phyloP scores from a whole-genome alignment of 768 basidiomycete species.

The Phylloporus sp. region DNA sequence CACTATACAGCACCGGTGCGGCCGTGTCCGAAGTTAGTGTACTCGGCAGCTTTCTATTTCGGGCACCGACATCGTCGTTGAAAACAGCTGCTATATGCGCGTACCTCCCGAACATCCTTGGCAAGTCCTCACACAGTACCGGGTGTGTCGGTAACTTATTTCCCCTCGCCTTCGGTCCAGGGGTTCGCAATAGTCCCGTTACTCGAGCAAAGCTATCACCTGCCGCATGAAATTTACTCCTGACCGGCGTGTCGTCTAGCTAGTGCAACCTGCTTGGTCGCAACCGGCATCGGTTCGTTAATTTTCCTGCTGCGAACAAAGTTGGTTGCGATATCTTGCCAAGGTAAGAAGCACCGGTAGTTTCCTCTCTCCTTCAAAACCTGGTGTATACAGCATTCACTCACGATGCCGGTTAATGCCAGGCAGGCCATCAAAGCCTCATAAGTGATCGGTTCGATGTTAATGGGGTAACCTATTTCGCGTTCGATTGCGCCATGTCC shows the following conservation, averaged over 20 bases:
- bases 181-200: neutral
- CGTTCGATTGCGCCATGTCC: conserved; percentile 28
- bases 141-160: neutral
- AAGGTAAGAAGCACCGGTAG: conserved; percentile 12
- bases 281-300: conserved; percentile 7
- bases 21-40: conserved; percentile 14
- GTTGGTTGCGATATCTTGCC: neutral
- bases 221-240: neutral
- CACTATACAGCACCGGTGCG: conserved; percentile 4
- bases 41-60: conserved; percentile 10
- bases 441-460: conserved; percentile 10
- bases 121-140: neutral
- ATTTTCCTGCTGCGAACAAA: neutral
- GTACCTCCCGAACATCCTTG: neutral
- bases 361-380: conserved; percentile 7
- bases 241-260: neutral
- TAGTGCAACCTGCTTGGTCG: neutral
- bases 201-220: no score
- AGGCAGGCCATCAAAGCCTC: neutral
- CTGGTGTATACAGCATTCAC: conserved; percentile 11
- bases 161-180: neutral
- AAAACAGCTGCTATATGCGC: neutral
- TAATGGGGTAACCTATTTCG: neutral
- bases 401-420: neutral
- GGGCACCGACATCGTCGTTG: conserved; percentile 9